phyloP scores from a whole-genome alignment of 805 yeast genomes.

The Cyberlindnera subsufficiens region DNA sequence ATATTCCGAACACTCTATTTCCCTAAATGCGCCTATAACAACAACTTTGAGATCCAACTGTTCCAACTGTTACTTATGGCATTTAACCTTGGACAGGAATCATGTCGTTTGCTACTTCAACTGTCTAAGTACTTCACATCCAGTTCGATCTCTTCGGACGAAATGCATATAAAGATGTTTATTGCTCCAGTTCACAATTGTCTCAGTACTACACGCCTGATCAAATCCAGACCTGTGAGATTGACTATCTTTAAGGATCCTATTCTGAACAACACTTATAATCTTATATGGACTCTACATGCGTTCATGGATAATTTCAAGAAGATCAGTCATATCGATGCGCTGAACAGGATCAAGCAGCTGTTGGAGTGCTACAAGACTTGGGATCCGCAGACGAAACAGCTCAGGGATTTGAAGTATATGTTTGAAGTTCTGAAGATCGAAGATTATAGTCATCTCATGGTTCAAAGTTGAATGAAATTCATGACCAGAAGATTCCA shows the following conservation, averaged over 20 bases:
- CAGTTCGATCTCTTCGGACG: conserved; percentile 17
- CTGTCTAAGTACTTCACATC: conserved; percentile 34
- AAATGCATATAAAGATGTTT: conserved; percentile 21
- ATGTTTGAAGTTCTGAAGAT: conserved; percentile 23
- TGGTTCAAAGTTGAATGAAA: too few species aligned
- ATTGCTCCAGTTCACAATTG: conserved; percentile 25
- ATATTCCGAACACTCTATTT: conserved; percentile 49
- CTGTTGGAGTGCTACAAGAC: conserved; percentile 8
- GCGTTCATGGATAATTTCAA: conserved; percentile 31
- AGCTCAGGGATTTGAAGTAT: conserved; percentile 16
- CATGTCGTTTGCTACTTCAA: conserved; percentile 37
- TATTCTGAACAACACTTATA: conserved; percentile 28
- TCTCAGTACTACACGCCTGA: conserved; percentile 12
- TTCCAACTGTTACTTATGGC: conserved; percentile 42
- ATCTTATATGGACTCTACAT: conserved; percentile 37
- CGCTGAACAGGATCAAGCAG: conserved; percentile 8
- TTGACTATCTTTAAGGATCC: conserved; percentile 7
- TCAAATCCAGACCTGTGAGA: background rate
- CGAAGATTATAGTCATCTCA: conserved; percentile 18
- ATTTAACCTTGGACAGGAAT: conserved; percentile 43
- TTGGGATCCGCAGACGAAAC: conserved; percentile 15
- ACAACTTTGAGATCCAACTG: conserved; percentile 35
- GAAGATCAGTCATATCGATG: conserved; percentile 27
- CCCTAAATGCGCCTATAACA: conserved; percentile 27
- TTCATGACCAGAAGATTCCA: too few species aligned